Evolutionary conservation across 2,329 filamentous ascomycete species (phyloP).

Genomic region (Cladophialophora chaetospira): DNA sequence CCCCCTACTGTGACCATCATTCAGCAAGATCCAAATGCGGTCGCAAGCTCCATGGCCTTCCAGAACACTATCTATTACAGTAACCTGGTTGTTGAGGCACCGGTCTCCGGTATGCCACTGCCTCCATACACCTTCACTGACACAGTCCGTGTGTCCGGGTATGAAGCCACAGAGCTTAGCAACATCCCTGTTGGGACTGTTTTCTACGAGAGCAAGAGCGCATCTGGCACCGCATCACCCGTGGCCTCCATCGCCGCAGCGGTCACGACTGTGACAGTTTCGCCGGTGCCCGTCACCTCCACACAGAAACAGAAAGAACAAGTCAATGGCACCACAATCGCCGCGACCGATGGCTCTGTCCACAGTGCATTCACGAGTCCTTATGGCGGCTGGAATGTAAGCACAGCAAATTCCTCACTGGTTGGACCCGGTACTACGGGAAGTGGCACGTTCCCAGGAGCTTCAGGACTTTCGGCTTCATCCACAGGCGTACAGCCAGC

Average conservation of each 20-base stretch:
- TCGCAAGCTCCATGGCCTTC: conserved; percentile 23
- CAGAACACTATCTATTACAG: conserved; percentile 26
- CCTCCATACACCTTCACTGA: conserved; percentile 22
- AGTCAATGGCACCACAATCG: neutral
- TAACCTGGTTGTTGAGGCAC: conserved; percentile 23
- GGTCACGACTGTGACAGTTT: conserved; percentile 24
- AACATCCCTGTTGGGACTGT: conserved; percentile 21
- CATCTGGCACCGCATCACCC: conserved; percentile 7
- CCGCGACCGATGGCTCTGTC: neutral
- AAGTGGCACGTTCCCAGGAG: neutral
- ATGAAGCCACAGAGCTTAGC: conserved; percentile 28
- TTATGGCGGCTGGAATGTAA: conserved; percentile 23
- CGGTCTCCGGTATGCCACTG: conserved; percentile 17
- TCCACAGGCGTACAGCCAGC: neutral
- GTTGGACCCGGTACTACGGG: neutral
- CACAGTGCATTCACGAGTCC: conserved; percentile 20
- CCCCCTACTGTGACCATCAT: conserved; percentile 29
- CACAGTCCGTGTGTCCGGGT: conserved; percentile 26
- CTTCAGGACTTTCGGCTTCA: neutral
- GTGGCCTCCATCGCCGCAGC: conserved; percentile 17
- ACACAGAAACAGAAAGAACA: conserved; percentile 3
- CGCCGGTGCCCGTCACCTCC: conserved; percentile 4
- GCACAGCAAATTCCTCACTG: conserved; percentile 7
- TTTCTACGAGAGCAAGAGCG: conserved; percentile 26
- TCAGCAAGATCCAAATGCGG: conserved; percentile 26